These are phyloP conservation scores for Capsicum baccatum DNA, from an alignment of 257 asterid genomes.

Conservation along the genomic window DNA sequence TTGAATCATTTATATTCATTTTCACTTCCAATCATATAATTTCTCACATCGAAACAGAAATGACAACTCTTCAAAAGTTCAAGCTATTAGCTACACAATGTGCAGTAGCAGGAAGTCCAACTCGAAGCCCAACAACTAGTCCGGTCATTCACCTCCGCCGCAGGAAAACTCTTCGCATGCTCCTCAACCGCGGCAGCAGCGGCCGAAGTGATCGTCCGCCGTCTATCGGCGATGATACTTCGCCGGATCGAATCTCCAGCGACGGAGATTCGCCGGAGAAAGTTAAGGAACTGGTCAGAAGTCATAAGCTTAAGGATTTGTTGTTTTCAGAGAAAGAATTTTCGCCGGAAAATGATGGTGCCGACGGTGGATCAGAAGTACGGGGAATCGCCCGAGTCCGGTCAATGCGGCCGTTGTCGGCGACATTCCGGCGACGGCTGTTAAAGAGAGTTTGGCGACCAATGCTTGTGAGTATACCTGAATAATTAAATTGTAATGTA, in stretches of 20 bases:
- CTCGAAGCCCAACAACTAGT: slow-evolving; percentile 81
- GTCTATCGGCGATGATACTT: slow-evolving; percentile 36
- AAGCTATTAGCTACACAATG: slow-evolving; percentile 80
- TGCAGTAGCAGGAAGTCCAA: slow-evolving; percentile 79
- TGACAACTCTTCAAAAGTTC: slow-evolving; percentile 89
- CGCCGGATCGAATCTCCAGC: slow-evolving; percentile 46
- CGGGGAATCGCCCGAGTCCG: slow-evolving; percentile 39
- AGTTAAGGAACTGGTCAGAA: slow-evolving; percentile 40
- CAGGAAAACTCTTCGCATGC: slow-evolving; percentile 81
- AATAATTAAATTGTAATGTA: slow-evolving; percentile 34
- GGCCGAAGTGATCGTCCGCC: slow-evolving; percentile 26
- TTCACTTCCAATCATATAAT: not conserved
- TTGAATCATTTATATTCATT: too few species aligned
- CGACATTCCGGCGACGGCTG: slow-evolving; percentile 62
- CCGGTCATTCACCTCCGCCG: slow-evolving; percentile 93
- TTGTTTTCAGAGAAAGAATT: slow-evolving; percentile 28
- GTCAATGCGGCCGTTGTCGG: slow-evolving; percentile 55
- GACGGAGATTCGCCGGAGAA: slow-evolving; percentile 40
- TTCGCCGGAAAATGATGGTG: slow-evolving; percentile 31
- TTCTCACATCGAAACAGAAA: slow-evolving; percentile 10
- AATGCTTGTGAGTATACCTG: slow-evolving; percentile 61
- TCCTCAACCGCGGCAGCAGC: slow-evolving; percentile 60
- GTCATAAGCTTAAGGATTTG: slow-evolving; percentile 64
- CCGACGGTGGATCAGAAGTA: slow-evolving; percentile 31
- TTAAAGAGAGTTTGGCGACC: slow-evolving; percentile 73